Conservation (phyloP, 768 basidiomycete genomes). For the Kwoniella shandongensis region DNA sequence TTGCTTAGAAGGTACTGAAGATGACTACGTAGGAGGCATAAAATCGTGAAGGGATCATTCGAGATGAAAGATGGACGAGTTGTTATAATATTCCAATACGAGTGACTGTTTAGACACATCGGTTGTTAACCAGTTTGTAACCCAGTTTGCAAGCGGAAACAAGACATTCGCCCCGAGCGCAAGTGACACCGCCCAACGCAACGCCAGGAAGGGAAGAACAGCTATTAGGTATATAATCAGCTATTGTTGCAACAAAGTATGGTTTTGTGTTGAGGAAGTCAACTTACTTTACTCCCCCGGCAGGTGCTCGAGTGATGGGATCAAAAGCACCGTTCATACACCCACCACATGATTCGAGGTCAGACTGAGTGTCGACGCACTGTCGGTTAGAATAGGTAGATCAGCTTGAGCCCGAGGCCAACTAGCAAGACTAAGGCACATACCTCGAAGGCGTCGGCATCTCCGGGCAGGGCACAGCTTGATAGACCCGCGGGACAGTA, state of each 20-base stretch:
- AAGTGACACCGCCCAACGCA: slow-evolving; percentile 14
- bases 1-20: background rate
- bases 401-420: too few species aligned
- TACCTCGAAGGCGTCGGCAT: slow-evolving; percentile 12
- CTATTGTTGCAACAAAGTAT: background rate
- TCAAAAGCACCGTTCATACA: slow-evolving; percentile 9
- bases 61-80: background rate
- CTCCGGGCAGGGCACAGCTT: background rate
- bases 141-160: slow-evolving; percentile 16
- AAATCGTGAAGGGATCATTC: background rate
- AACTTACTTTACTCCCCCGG: slow-evolving; percentile 7
- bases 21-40: background rate
- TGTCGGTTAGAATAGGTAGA: background rate
- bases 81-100: slow-evolving; percentile 1
- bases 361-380: slow-evolving; percentile 12
- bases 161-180: slow-evolving; percentile 9
- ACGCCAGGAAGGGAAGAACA: slow-evolving; percentile 6
- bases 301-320: background rate
- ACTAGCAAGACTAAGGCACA: background rate
- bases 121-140: slow-evolving; percentile 8
- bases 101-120: slow-evolving; percentile 8
- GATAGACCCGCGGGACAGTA: slow-evolving; percentile 6
- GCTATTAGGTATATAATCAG: background rate
- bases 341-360: slow-evolving; percentile 14
- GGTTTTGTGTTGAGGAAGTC: background rate